A percentile compares a stretch with the other conserved stretches of the same genome.
phyloP scores from a whole-genome alignment of 1,284 basidiomycete genomes.

The Ganoderma lingzhi region DNA sequence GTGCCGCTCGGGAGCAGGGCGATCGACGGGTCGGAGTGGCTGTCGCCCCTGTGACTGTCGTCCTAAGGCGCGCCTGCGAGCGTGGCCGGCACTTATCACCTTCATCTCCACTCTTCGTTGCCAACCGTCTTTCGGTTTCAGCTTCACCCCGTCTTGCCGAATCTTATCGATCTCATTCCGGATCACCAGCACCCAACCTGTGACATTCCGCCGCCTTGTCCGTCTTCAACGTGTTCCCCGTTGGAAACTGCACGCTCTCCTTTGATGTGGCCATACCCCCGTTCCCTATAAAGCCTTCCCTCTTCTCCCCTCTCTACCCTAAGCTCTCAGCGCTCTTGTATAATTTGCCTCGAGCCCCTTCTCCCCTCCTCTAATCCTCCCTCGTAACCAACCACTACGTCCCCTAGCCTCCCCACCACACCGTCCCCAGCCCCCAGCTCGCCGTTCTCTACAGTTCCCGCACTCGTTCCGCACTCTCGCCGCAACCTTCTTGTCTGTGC shows the following conservation, averaged over 20 bases:
- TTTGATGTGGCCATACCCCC: slow-evolving; percentile 24
- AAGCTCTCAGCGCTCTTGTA: slow-evolving; percentile 32
- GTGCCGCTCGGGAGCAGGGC: slow-evolving; percentile 11
- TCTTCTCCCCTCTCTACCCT: slow-evolving; percentile 13
- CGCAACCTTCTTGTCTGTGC: slow-evolving; percentile 17
- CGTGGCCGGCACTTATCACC: slow-evolving; percentile 23
- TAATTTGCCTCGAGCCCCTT: slow-evolving; percentile 31
- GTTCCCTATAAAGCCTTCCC: slow-evolving; percentile 28
- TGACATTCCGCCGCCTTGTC: slow-evolving; percentile 33
- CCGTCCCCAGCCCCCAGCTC: not conserved
- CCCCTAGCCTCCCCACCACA: not conserved
- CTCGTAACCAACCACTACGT: not conserved
- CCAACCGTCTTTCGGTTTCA: slow-evolving; percentile 28
- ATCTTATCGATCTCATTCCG: slow-evolving; percentile 42
- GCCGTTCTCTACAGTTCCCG: slow-evolving; percentile 1
- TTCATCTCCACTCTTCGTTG: slow-evolving; percentile 32
- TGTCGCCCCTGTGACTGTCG: slow-evolving; percentile 28
- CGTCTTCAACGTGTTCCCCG: slow-evolving; percentile 32
- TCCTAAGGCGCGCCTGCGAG: slow-evolving; percentile 1
- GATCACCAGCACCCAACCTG: slow-evolving; percentile 40
- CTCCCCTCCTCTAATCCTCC: slow-evolving; percentile 32
- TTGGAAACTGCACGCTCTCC: slow-evolving; percentile 18
- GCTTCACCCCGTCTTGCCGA: slow-evolving; percentile 26
- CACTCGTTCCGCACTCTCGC: slow-evolving; percentile 17
- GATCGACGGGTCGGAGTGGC: slow-evolving; percentile 29